Percentiles rank a stretch among this genome's conserved stretches.
phyloP scores from a whole-genome alignment of 345 rosid species.

The Sonneratia caseolaris region DNA sequence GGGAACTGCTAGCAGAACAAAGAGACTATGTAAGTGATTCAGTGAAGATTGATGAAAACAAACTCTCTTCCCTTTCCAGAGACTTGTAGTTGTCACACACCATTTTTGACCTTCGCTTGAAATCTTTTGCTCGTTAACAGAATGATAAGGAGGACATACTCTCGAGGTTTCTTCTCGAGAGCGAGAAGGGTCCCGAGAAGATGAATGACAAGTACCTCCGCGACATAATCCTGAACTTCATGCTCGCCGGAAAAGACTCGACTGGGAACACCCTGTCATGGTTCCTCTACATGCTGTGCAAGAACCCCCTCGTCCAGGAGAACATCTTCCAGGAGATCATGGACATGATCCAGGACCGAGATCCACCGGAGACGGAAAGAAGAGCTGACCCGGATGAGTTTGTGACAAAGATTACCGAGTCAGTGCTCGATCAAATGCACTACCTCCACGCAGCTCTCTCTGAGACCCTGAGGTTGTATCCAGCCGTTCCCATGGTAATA shows the following conservation, averaged over 20 bases:
- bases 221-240: conserved; percentile 57
- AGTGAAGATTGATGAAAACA: neutral
- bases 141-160: conserved; percentile 52
- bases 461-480: conserved; percentile 69
- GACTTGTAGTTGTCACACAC: too few relatives aligned
- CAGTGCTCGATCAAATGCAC: conserved; percentile 45
- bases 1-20: conserved; percentile 20
- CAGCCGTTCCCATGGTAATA: conserved; percentile 52
- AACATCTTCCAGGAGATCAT: conserved; percentile 48
- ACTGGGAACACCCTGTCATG: conserved; percentile 50
- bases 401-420: conserved; percentile 28
- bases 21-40: conserved; percentile 22
- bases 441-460: conserved; percentile 73
- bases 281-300: conserved; percentile 73
- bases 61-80: too few relatives aligned
- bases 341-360: conserved; percentile 19
- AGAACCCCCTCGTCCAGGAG: conserved; percentile 58
- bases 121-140: conserved; percentile 12
- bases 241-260: conserved; percentile 71
- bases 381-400: conserved; percentile 26
- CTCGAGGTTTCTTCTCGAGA: conserved; percentile 50
- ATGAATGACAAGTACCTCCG: conserved; percentile 56
- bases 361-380: conserved; percentile 2
- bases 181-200: conserved; percentile 42
- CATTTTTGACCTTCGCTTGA: neutral